Base-by-base conservation (phyloP, 352 stramenopile genomes). In the Globisporangium echinulatum region DNA sequence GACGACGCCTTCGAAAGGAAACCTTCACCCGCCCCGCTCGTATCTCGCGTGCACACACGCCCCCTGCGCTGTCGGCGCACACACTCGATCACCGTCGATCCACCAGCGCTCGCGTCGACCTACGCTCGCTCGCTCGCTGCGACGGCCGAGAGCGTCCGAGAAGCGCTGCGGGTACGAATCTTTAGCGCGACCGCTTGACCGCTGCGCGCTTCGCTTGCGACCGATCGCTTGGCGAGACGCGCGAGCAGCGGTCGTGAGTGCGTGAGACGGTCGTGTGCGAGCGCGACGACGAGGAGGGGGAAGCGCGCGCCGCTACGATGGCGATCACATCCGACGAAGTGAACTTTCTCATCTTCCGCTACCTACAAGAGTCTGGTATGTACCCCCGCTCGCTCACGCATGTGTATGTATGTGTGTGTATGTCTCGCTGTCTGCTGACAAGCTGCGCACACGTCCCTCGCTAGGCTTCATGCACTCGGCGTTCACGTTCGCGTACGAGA, bases 401-500 rank as follows among this genome's bases (percentile, higher is more conserved):
- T 43, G 42, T n/a, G 43, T 9, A 33, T 59, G 40, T 44, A 10
- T 3, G 44, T 37, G 3, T 44, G 13, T 62, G 15, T 43, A 3
- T 33, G 25, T 33, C 25, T 33, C 25, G 25, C 25, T 33, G 25
- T 33, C 25, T 33, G 25, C 25, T 33, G 25, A 33, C 25, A 33
- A 33, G 25, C 25, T 33, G 25, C 25, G 25, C 25, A 33, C 25
- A 33, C 25, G 25, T 33, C 25, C 25, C 25, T 7, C 37, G 33
- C 2, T 59, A 85, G 94, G 96, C 13, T 99, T 98, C 69, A 82
- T 97, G 61, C 97, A 99, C 79, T 97, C 94, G 33, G 90, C 96
- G 49, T 99, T 99, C 71, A 98, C 96, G n/a, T 99, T 99, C 67
- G 93, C 91, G 17, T 98, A 99, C 66, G 97, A 99, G 74, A 98